Percentiles rank a stretch among this genome's conserved stretches.
Evolutionary conservation across 2,329 filamentous ascomycete genomes (phyloP).

Genomic region (Fusarium praegraminearum): DNA sequence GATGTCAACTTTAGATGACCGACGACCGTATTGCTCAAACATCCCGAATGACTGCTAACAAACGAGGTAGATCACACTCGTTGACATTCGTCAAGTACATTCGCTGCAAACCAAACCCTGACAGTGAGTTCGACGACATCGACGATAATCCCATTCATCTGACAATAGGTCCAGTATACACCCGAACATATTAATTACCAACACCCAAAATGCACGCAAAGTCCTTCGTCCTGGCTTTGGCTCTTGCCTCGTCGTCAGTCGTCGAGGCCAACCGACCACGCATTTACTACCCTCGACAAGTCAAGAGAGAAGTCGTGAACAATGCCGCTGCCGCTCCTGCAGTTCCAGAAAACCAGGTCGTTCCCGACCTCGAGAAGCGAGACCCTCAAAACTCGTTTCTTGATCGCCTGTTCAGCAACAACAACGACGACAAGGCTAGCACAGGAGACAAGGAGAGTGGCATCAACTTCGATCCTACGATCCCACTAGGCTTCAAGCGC

Average conservation of each 20-base stretch:
- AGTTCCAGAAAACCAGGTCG: slow-evolving; percentile 46
- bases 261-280: slow-evolving; percentile 61
- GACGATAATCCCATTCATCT: slow-evolving; percentile 1
- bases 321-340: slow-evolving; percentile 49
- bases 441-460: slow-evolving; percentile 7
- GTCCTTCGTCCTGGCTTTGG: slow-evolving; percentile 60
- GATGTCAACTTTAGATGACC: neutral
- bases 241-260: slow-evolving; percentile 60
- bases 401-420: slow-evolving; percentile 38
- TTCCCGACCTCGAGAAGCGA: slow-evolving; percentile 31
- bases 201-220: slow-evolving; percentile 61
- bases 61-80: slow-evolving; percentile 56
- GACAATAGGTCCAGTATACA: slow-evolving; percentile 35
- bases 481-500: slow-evolving; percentile 23
- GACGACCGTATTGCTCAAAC: neutral
- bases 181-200: slow-evolving; percentile 39
- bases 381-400: slow-evolving; percentile 43
- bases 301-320: slow-evolving; percentile 65
- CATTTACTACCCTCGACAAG: slow-evolving; percentile 69
- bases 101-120: slow-evolving; percentile 64
- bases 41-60: slow-evolving; percentile 21
- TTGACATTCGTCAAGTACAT: slow-evolving; percentile 71
- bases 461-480: slow-evolving; percentile 33
- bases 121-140: slow-evolving; percentile 53
- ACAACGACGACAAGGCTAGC: slow-evolving; percentile 2